Base-by-base conservation (phyloP, 2,329 filamentous ascomycete species). In the Beauveria caledonica region DNA sequence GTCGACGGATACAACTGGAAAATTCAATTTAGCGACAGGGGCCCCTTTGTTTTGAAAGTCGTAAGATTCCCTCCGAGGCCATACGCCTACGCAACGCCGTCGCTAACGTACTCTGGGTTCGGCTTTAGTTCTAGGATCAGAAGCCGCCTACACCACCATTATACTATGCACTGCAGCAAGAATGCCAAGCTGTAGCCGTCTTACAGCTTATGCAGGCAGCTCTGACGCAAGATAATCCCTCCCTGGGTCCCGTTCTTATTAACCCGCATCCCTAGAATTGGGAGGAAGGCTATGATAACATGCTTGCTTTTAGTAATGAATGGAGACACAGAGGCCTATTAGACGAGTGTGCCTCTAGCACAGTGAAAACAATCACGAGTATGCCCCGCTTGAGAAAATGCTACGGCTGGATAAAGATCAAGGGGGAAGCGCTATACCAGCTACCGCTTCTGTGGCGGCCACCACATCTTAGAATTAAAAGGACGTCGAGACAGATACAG, bases 1-100 rank as follows among this genome's bases (percentile, higher is more conserved):
- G 3, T 58, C 3, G 55, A 58, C 13, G 55, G 55, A 40, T 58
- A 50, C 10, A 50, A 58, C 15, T 58, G 45, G 55, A 49, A 58
- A 40, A 3, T 50, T 21, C 7, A 21, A 1, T 58, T 50, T n/a
- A 33, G 45, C 7, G 44, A 49, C 3, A 5, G 19, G 8, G 21
- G 45, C 10, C 25, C 17, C 17, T 58, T 58, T 58, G 33, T 50
- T 17, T 29, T 58, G 39, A 54, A 54, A 44, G 51, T 44, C 15
- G 39, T 54, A 19, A 54, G 51, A 23, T 10, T 17, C 21, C 19
- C 11, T 25, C 5, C 9, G 2, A 36, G 11, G 27, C n/a, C 5
- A 13, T 21, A 2, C 27, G 17, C 17, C n/a, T 51, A 6, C 13
- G n/a, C 13, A n/a, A n/a, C 29, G 13, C 45, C 13, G 23, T 23